A percentile compares a stretch with the other conserved stretches of the same genome.
Conservation (phyloP, 2,329 filamentous ascomycete species). For the Fusarium sp. region DNA sequence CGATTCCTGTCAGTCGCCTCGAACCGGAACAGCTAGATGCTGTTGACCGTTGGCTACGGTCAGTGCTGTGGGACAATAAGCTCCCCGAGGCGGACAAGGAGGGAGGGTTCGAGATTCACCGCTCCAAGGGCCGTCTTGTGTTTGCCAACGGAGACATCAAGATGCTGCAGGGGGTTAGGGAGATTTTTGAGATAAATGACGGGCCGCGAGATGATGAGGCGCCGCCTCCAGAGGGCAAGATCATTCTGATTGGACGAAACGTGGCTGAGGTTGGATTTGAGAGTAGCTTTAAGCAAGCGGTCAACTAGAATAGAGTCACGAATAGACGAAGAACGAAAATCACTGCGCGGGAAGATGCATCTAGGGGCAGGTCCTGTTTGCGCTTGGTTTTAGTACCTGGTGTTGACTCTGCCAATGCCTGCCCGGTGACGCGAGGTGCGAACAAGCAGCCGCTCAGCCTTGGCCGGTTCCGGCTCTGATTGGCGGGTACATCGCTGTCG, state of each 20-base stretch:
- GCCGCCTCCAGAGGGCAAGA: constrained; percentile 60
- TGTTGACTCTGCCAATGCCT: neutral
- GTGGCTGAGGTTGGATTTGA: constrained; percentile 64
- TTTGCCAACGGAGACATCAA: constrained; percentile 74
- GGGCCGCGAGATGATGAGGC: constrained; percentile 51
- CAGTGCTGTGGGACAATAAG: constrained; percentile 83
- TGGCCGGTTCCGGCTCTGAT: constrained; percentile 40
- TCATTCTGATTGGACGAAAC: constrained; percentile 72
- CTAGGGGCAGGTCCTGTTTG: neutral
- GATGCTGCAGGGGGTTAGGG: constrained; percentile 90
- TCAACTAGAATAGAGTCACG: constrained; percentile 34
- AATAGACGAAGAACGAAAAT: constrained; percentile 1
- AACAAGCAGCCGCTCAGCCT: constrained; percentile 35
- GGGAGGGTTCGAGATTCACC: constrained; percentile 80
- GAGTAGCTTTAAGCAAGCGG: constrained; percentile 53
- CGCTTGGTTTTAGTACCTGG: neutral
- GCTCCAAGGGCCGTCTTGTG: constrained; percentile 83
- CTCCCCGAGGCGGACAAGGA: constrained; percentile 61
- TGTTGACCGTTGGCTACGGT: constrained; percentile 85
- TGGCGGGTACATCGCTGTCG: constrained; percentile 45
- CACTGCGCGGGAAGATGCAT: neutral
- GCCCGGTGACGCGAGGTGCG: constrained; percentile 1
- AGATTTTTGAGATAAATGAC: constrained; percentile 93
- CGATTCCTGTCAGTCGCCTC: constrained; percentile 75
- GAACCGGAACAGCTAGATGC: constrained; percentile 65